Base-by-base conservation (phyloP, 805 yeast species). In the Ogataea kodamae region DNA sequence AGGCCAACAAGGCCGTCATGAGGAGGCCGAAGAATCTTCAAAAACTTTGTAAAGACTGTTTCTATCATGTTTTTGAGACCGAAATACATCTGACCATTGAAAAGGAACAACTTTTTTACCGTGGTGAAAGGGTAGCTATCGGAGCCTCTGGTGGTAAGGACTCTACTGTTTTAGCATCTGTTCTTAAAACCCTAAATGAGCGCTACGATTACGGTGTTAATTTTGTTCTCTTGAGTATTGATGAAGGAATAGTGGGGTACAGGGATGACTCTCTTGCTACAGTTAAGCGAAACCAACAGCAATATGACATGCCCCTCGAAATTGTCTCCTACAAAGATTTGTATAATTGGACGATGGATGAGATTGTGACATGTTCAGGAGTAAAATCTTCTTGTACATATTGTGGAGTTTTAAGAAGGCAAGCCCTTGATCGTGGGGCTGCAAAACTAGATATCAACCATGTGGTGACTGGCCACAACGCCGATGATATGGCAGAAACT, bases 131-230 rank as follows among this genome's bases (percentile, higher is more conserved):
- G 17, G 89, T 92, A 2, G 98, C 97, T 11, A 89, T 92, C 15
- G 99, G 99, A 11, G 99, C 99, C 0, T 86, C 96, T 1, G 99
- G 99, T 16, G 99, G 99, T 33, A 92, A 92, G 52, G 99, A 92
- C 57, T 86, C 96, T 4, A 92, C 99, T 0, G 99, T 92, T 1
- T 63, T 92, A 18, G 98, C 97, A 0, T 77, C 89, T 28, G 76
- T 92, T 3, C 60, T 92, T 59, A 92, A 88, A 52, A 74, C 90
- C 0, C 64, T 92, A 42, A 92, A 92, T 55, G 96, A 88, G 52
- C 66, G 96, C 37, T 76, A 92, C 61, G 64, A 84, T 51, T 92
- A 92, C 57, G 96, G 96, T 0, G 71, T 92, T n/a, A 70, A 85
- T 11, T 73, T 92, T 35, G 87, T 84, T 3, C 65, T 92, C 18